Percentiles rank a stretch among this genome's conserved stretches.
phyloP scores from a whole-genome alignment of 208 protist genomes.

The Tetramitus jugosus region DNA sequence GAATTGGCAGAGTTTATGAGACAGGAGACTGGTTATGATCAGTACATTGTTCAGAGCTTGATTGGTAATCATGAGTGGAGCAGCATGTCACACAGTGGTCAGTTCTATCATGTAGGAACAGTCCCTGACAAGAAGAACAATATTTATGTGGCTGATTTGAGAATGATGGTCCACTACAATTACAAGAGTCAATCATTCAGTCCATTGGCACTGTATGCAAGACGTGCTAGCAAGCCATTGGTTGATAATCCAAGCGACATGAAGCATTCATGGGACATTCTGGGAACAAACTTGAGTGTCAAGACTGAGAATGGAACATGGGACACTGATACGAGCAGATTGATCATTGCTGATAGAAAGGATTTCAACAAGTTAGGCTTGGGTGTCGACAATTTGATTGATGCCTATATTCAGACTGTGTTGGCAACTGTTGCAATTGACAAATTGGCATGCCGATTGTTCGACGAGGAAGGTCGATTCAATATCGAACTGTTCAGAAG shows the following conservation, averaged over 20 bases:
- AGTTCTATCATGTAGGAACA: conserved; percentile 40
- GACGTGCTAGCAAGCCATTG: background rate
- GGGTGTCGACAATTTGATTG: conserved; percentile 54
- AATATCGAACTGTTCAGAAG: conserved; percentile 25
- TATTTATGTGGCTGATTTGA: conserved; percentile 49
- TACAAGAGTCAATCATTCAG: conserved; percentile 33
- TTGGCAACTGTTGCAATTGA: conserved; percentile 52
- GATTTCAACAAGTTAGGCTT: conserved; percentile 56
- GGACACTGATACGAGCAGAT: conserved; percentile 47
- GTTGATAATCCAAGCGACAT: background rate
- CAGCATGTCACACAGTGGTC: background rate
- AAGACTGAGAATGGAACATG: conserved; percentile 37
- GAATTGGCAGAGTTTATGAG: conserved; percentile 53
- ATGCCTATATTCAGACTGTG: conserved; percentile 54
- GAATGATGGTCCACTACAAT: conserved; percentile 47
- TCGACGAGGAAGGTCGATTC: conserved; percentile 29
- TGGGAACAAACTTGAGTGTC: conserved; percentile 52
- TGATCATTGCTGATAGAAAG: conserved; percentile 49
- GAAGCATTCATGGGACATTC: conserved; percentile 43
- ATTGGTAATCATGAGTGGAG: conserved; percentile 53
- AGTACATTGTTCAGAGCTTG: conserved; percentile 56
- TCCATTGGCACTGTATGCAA: conserved; percentile 46
- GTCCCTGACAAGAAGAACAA: conserved; percentile 43
- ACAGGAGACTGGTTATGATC: conserved; percentile 42
- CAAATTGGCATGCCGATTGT: conserved; percentile 32